phyloP scores from a whole-genome alignment of 169 alveolate species.

The Eimeria zaria region DNA sequence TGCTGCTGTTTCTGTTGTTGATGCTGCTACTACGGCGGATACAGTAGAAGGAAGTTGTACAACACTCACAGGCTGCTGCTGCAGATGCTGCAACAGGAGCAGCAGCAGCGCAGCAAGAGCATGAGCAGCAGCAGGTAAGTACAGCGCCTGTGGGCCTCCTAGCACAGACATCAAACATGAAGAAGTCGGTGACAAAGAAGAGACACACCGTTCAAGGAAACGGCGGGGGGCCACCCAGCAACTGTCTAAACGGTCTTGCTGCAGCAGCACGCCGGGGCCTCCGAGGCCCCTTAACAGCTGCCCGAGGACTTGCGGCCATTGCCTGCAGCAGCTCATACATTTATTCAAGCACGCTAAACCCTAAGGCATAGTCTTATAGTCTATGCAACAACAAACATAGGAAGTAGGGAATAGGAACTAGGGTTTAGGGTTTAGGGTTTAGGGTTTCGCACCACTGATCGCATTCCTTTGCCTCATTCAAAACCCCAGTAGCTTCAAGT shows the following conservation, averaged over 20 bases:
- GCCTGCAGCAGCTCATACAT: neutral
- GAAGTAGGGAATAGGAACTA: neutral
- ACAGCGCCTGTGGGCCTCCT: neutral
- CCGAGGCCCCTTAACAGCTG: constrained; percentile 29
- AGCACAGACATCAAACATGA: neutral
- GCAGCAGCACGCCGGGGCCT: constrained; percentile 5
- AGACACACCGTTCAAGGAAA: constrained; percentile 26
- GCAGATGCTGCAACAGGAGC: neutral
- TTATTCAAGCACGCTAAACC: neutral
- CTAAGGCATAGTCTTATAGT: neutral
- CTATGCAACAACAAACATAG: no score
- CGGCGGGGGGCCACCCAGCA: constrained; percentile 4
- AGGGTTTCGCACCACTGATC: constrained; percentile 42
- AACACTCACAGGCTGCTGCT: neutral
- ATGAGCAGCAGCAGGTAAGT: constrained; percentile 1
- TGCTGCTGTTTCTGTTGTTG: neutral
- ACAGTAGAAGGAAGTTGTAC: neutral
- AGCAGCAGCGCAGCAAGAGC: constrained; percentile 38
- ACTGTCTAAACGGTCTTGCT: neutral
- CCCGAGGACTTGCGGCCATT: neutral
- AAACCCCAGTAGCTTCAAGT: constrained; percentile 19
- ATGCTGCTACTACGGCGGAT: neutral
- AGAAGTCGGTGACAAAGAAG: constrained; percentile 18
- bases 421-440: neutral
- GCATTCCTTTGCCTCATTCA: neutral